A percentile compares a stretch with the other conserved stretches of the same genome.
Conservation (phyloP, 2,329 filamentous ascomycete genomes). For the Fusarium cicatricum region DNA sequence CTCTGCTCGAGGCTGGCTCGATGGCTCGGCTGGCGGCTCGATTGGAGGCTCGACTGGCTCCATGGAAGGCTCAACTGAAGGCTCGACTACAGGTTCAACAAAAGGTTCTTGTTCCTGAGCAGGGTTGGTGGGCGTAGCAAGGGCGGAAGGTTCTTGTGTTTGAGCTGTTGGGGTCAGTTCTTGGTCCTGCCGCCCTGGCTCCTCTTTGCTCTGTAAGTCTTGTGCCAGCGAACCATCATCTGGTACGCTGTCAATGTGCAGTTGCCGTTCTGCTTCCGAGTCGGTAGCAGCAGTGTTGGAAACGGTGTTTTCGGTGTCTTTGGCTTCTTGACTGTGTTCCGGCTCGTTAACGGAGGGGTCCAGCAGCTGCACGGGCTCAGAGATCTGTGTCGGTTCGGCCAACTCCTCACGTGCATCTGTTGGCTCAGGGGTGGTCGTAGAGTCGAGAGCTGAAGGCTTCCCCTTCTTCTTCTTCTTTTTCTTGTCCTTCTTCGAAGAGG, state of each 20-base stretch:
- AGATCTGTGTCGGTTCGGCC: neutral
- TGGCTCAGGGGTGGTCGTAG: neutral
- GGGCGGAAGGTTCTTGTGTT: neutral
- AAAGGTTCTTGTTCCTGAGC: neutral
- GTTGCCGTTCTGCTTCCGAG: neutral
- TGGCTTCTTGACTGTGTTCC: neutral
- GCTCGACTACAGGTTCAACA: neutral
- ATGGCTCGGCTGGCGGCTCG: neutral
- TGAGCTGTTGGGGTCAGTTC: neutral
- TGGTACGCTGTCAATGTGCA: neutral
- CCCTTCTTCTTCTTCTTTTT: constrained; percentile 29
- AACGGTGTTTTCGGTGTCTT: neutral
- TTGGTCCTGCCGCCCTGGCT: neutral
- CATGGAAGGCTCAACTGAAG: neutral
- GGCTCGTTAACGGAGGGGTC: neutral
- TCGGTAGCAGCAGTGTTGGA: neutral
- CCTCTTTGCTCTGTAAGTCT: constrained; percentile 3
- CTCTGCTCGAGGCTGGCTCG: neutral
- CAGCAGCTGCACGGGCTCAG: neutral
- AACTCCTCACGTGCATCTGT: neutral
- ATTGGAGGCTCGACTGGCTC: neutral
- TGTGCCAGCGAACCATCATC: neutral
- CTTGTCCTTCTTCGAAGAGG: constrained; percentile 22
- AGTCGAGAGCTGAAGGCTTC: neutral
- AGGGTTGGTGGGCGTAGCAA: neutral